Percentiles rank a stretch among this genome's conserved stretches.
These are phyloP conservation scores for Sutorius eximius DNA, from an alignment of 1,284 basidiomycete species.

Conservation along the genomic window DNA sequence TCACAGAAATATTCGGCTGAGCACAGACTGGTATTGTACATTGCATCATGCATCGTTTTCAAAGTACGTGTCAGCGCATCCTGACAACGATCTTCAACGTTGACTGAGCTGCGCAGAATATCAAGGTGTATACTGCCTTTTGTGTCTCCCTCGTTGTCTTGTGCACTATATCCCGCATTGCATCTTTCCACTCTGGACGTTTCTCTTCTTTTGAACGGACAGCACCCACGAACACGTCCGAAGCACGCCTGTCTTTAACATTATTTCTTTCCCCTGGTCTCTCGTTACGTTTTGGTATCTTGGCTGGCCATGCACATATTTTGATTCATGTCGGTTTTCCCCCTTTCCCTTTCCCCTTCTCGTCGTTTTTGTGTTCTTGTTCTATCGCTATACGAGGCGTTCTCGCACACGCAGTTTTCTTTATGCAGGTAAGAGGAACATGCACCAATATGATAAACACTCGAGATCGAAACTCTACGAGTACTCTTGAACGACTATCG, in stretches of 20 bases:
- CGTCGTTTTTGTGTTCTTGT: slow-evolving; percentile 22
- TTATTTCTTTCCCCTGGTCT: slow-evolving; percentile 29
- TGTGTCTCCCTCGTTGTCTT: slow-evolving; percentile 9
- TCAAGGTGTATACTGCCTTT: slow-evolving; percentile 29
- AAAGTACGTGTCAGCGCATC: slow-evolving; percentile 19
- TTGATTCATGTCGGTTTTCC: slow-evolving; percentile 13
- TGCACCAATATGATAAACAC: slow-evolving; percentile 23
- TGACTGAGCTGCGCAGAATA: slow-evolving; percentile 16
- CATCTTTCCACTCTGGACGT: slow-evolving; percentile 24
- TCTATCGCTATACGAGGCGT: slow-evolving; percentile 16
- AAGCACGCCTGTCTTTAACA: slow-evolving; percentile 31
- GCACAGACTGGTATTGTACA: slow-evolving; percentile 6
- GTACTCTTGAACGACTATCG: slow-evolving; percentile 32
- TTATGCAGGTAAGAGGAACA: slow-evolving; percentile 33
- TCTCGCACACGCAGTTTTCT: slow-evolving; percentile 15
- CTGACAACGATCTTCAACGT: not conserved
- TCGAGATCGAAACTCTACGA: slow-evolving; percentile 25
- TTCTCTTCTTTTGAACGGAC: slow-evolving; percentile 17
- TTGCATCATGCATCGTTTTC: slow-evolving; percentile 10
- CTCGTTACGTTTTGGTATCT: slow-evolving; percentile 19
- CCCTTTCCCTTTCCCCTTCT: slow-evolving; percentile 1
- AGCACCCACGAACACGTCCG: slow-evolving; percentile 9
- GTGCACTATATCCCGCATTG: slow-evolving; percentile 33
- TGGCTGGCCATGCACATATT: slow-evolving; percentile 37
- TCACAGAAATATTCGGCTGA: slow-evolving; percentile 49